Evolutionary conservation across 768 basidiomycete species (phyloP).

Genomic region (Russula virescens): DNA sequence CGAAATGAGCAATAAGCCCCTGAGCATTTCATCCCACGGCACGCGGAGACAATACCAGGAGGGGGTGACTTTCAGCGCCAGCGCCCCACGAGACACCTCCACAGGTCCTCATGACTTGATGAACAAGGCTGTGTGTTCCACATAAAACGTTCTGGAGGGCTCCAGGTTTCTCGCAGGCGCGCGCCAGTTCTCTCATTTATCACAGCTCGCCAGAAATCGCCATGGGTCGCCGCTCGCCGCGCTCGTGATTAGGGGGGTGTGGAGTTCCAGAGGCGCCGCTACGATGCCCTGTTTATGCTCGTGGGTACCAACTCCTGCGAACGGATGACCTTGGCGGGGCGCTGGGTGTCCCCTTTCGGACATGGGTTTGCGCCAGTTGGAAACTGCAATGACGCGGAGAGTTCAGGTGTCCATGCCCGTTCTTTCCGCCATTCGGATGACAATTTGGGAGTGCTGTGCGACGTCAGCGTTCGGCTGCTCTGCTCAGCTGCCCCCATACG

Average conservation of each 20-base stretch:
- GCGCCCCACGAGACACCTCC: neutral
- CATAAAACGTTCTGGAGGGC: neutral
- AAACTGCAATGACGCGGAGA: neutral
- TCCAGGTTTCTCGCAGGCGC: neutral
- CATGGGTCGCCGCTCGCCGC: neutral
- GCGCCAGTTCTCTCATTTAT: conserved; percentile 5
- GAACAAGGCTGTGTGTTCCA: neutral
- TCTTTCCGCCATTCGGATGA: neutral
- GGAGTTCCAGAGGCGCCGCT: no score
- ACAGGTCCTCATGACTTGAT: neutral
- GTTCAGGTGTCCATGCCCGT: conserved; percentile 13
- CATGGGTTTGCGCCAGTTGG: neutral
- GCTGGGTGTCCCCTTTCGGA: neutral
- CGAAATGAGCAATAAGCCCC: neutral
- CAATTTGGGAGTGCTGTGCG: neutral
- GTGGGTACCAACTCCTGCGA: neutral
- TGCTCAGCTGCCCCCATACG: conserved; percentile 1
- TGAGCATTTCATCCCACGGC: neutral
- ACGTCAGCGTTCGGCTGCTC: conserved; percentile 17
- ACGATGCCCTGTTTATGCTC: no score
- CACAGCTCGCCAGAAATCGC: neutral
- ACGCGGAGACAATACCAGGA: neutral
- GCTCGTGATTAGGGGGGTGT: neutral
- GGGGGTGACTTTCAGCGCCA: neutral
- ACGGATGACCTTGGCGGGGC: neutral